These are phyloP conservation scores for Boletus eberwhitei DNA, from an alignment of 768 basidiomycete genomes.

Conservation along the genomic window DNA sequence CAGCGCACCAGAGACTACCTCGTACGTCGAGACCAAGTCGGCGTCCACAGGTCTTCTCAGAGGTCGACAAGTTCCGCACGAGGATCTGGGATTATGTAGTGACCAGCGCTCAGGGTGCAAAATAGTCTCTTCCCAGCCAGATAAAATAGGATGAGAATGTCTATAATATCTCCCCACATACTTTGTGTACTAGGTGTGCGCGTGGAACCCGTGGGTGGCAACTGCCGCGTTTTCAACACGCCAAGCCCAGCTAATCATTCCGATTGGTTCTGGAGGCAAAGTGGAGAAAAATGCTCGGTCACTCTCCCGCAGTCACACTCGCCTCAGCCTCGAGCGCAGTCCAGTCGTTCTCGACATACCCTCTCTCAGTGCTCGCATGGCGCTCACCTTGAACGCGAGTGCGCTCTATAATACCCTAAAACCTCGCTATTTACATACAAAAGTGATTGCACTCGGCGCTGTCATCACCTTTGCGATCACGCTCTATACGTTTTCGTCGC, in stretches of 20 bases:
- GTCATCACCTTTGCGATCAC: slow-evolving; percentile 26
- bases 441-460: slow-evolving; percentile 25
- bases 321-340: not conserved
- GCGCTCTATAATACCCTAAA: slow-evolving; percentile 10
- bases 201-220: not conserved
- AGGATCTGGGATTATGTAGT: too few relatives aligned
- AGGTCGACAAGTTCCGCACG: not conserved
- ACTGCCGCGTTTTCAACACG: not conserved
- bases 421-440: slow-evolving; percentile 22
- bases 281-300: not conserved
- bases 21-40: too few relatives aligned
- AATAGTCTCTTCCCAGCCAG: too few relatives aligned
- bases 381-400: not conserved
- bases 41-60: too few relatives aligned
- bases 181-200: too few relatives aligned
- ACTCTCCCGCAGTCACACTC: slow-evolving; percentile 1
- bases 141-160: too few relatives aligned
- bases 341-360: not conserved
- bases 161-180: too few relatives aligned
- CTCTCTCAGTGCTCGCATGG: not conserved
- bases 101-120: not conserved
- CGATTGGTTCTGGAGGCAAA: not conserved
- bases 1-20: too few relatives aligned
- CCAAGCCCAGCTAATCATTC: not conserved
- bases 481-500: slow-evolving; percentile 30